Percentiles rank a stretch among this genome's conserved stretches.
Evolutionary conservation across 176 grass and related monocot species (phyloP).

Genomic region (Rhynchospora pubera): DNA sequence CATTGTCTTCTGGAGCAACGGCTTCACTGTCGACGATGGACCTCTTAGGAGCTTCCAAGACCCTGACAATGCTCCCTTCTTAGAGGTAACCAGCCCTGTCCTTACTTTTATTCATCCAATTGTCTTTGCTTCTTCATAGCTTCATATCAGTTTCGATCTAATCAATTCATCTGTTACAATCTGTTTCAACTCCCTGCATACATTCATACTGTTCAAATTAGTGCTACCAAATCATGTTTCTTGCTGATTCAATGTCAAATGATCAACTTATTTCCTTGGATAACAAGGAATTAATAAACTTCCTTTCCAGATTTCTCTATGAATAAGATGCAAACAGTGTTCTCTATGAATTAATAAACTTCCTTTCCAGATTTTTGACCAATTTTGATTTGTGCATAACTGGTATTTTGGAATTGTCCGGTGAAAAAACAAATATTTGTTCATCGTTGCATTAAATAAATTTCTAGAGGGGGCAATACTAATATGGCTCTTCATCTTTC

Average conservation of each 20-base stretch:
- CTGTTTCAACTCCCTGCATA: not conserved
- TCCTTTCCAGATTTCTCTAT: not conserved
- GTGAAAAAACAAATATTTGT: not conserved
- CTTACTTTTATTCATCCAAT: not conserved
- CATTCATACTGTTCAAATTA: not conserved
- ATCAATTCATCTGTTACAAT: not conserved
- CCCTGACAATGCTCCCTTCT: constrained; percentile 65
- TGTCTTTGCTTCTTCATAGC: not conserved
- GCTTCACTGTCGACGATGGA: constrained; percentile 85
- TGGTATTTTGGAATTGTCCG: not conserved
- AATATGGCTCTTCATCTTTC: not conserved
- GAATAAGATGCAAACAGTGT: not conserved
- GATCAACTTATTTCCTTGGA: not conserved
- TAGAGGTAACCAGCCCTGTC: constrained; percentile 51
- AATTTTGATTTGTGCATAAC: not conserved
- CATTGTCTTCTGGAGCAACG: constrained; percentile 83
- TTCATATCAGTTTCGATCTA: not conserved
- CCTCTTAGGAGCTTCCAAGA: constrained; percentile 74
- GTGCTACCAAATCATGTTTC: not conserved
- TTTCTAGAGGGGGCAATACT: not conserved
- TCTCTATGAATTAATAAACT: not conserved
- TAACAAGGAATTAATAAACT: not conserved
- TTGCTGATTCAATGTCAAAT: not conserved
- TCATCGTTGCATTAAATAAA: not conserved
- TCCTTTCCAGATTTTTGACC: not conserved